These are phyloP conservation scores for Mycena citricolor DNA, from an alignment of 1,284 basidiomycete species.

Conservation along the genomic window DNA sequence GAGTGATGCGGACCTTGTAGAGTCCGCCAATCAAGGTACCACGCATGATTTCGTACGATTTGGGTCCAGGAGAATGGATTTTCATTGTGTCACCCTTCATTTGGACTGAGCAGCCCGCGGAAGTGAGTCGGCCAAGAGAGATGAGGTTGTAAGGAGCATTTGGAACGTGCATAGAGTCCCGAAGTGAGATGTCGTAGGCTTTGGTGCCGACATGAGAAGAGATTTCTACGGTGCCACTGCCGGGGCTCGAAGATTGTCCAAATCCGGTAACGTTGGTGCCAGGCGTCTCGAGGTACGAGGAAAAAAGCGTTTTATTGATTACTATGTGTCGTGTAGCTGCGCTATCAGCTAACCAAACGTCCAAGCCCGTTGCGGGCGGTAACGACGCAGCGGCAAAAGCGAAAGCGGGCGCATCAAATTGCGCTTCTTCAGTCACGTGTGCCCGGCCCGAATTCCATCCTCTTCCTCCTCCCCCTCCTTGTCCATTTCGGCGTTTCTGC, in stretches of 20 bases:
- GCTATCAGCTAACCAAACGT: constrained; percentile 13
- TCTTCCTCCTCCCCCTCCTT: constrained; percentile 4
- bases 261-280: constrained; percentile 10
- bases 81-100: constrained; percentile 16
- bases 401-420: constrained; percentile 8
- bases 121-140: constrained; percentile 30
- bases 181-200: constrained; percentile 23
- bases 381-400: constrained; percentile 11
- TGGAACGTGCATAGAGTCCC: constrained; percentile 33
- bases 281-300: constrained; percentile 1
- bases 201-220: constrained; percentile 13
- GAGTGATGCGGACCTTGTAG: constrained; percentile 12
- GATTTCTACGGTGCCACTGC: constrained; percentile 17
- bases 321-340: constrained; percentile 11
- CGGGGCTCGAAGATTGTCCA: constrained; percentile 1
- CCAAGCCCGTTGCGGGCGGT: constrained; percentile 7
- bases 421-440: constrained; percentile 6
- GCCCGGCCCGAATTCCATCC: constrained; percentile 7
- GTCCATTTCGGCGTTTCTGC: constrained; percentile 14
- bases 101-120: constrained; percentile 14
- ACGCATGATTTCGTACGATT: constrained; percentile 12
- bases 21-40: constrained; percentile 9
- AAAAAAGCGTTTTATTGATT: constrained; percentile 3
- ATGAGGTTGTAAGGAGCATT: constrained; percentile 34
- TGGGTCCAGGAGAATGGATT: not conserved